Percentiles rank a stretch among this genome's conserved stretches.
Conservation (phyloP, 2,329 filamentous ascomycete genomes). For the Aspergillus hiratsukae region DNA sequence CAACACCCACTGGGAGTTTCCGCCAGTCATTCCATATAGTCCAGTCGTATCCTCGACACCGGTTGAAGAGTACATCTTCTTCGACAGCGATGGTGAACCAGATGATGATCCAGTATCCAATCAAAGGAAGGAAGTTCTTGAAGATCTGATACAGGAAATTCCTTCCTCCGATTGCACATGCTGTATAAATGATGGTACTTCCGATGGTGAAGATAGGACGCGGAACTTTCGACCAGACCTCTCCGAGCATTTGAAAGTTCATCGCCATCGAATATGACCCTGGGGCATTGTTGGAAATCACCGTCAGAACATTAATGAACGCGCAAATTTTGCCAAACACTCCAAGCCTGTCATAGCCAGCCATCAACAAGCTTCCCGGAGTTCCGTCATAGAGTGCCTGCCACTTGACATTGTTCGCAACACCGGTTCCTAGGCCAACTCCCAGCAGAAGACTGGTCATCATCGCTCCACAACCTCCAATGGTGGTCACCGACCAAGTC, state of each 20-base stretch:
- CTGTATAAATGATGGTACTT: constrained; percentile 39
- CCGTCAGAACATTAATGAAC: constrained; percentile 39
- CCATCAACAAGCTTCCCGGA: constrained; percentile 37
- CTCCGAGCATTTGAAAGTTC: constrained; percentile 42
- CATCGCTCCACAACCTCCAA: constrained; percentile 32
- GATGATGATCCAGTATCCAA: constrained; percentile 45
- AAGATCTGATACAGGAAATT: constrained; percentile 43
- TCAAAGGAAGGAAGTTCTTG: constrained; percentile 43
- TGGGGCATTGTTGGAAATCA: constrained; percentile 43
- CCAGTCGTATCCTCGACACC: constrained; percentile 38
- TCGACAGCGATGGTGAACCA: constrained; percentile 41
- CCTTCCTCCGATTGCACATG: constrained; percentile 42
- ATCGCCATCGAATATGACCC: constrained; percentile 44
- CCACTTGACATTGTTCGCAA: constrained; percentile 27
- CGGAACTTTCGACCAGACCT: constrained; percentile 35
- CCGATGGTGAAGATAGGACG: constrained; percentile 42
- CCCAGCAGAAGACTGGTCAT: constrained; percentile 37
- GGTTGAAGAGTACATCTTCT: constrained; percentile 42
- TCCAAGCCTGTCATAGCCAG: constrained; percentile 36
- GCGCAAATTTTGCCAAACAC: constrained; percentile 42
- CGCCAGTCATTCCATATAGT: constrained; percentile 35
- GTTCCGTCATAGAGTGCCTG: constrained; percentile 16
- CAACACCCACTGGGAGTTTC: constrained; percentile 39
- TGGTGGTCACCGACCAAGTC: constrained; percentile 36
- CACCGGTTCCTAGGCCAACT: constrained; percentile 39